Evolutionary conservation across 139 green algal genomes (phyloP).

Genomic region (Desmodesmus armatus): DNA sequence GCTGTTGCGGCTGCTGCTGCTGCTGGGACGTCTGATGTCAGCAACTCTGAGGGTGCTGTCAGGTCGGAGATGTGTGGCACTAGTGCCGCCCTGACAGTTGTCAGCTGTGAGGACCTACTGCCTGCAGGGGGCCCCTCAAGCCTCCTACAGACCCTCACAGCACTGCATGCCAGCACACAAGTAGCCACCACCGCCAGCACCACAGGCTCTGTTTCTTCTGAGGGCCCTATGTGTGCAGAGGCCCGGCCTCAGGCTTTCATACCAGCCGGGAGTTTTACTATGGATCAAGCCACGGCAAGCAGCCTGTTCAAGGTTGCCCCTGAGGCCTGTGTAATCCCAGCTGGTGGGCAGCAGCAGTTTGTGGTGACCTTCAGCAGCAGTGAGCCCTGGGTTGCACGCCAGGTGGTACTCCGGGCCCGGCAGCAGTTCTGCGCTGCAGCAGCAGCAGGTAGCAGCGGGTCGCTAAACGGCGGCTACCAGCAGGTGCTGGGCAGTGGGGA

Average conservation of each 20-base stretch:
- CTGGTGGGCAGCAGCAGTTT: conserved; percentile 29
- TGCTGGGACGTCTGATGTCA: not conserved
- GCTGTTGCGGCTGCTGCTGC: not conserved
- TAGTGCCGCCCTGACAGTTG: not conserved
- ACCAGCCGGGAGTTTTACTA: not conserved
- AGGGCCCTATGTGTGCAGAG: not conserved
- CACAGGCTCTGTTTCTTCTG: no score
- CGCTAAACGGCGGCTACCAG: no score
- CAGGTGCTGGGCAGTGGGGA: not conserved
- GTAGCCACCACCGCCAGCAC: not conserved
- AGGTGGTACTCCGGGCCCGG: not conserved
- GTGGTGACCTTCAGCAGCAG: conserved; percentile 7
- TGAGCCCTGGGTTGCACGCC: not conserved
- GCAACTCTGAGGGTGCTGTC: not conserved
- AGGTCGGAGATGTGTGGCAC: not conserved
- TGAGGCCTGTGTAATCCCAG: not conserved
- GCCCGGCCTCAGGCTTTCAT: no score
- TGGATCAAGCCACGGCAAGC: no score
- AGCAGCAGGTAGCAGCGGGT: no score
- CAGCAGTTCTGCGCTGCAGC: not conserved
- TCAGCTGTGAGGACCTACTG: not conserved
- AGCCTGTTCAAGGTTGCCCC: not conserved
- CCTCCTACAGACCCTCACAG: not conserved
- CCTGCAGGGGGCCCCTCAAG: not conserved
- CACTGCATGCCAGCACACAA: not conserved